Evolutionary conservation across 2,329 filamentous ascomycete genomes (phyloP), one percentile per base, ranked within the genome.

Genomic region (Aspergillus aculeatus): DNA sequence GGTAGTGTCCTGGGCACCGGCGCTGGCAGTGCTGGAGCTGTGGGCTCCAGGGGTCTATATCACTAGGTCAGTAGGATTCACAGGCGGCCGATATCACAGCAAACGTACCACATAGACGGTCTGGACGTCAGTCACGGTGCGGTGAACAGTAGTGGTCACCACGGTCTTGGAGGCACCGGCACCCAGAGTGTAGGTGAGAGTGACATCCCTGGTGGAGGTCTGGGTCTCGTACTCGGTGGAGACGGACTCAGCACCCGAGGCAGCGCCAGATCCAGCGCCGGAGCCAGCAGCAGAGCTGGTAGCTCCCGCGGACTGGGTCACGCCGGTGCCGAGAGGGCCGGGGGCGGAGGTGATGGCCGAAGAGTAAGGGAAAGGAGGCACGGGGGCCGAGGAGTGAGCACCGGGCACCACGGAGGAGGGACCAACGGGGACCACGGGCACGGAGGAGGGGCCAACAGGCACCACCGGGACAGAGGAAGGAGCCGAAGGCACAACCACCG

Each of bases 131-230:
- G 72, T 75, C 32, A 65, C 63, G 49, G 75, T 77, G 57, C 56
- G 61, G 66, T 71, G 70, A 54, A 77, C 68, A 14, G 75, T 77
- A 49, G 70, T 77, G 26, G 75, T 78, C 19, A 78, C 67, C 32
- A 77, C 70, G 29, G 67, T 70, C 50, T 70, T 72, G 5, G 72
- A 71, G 23, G 68, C 67, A 47, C 75, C 75, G 49, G 71, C 64
- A 38, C 73, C 73, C 32, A 75, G 55, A n/a, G 76, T 78, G 70
- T 78, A 78, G 51, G 76, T 77, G 47, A 78, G 44, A 32, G 70
- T 74, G 60, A 75, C 48, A 58, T 70, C 71, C 31, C 64, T 59
- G 26, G 66, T 66, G 51, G 66, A 49, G 19, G 63, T 64, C 41
- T 53, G 56, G 32, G 67, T 64, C 24, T 57, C 59, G 48, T 54